Base-by-base conservation (phyloP, 1,284 basidiomycete species). In the Cryptococcus sp. region DNA sequence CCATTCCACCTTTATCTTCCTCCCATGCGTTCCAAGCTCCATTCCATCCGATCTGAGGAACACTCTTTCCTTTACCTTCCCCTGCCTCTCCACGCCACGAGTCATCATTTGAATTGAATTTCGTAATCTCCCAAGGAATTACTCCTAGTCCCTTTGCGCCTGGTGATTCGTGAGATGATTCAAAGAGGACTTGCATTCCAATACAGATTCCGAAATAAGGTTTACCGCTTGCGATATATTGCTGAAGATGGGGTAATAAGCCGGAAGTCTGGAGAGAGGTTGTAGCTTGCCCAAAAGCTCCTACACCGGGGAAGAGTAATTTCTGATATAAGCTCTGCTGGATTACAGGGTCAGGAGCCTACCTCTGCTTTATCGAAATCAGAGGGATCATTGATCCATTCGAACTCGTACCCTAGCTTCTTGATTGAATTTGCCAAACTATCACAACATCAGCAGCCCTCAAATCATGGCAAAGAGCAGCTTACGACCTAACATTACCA, bases 21-120 rank as follows among this genome's bases (percentile, higher is more conserved):
- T 28, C 52, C 61, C 66, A 66, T 14, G 66, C 64, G 42, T 48
- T 52, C 72, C 72, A 74, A 4, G 84, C 83, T 37, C 82, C 78
- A 73, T 93, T 96, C 96, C 96, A 99, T 48, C 96, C 96, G 79
- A 99, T 98, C 78, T 98, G 94, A 18, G 96, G 96, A 1, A 98
- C 94, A 1, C 87, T 80, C 77, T 98, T 98, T 19, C 59, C 60
- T n/a, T 53, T 48, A n/a, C 63, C 62, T 2, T 53, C 54, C 19
- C 41, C 40, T 40, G 49, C 23, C 28, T 56, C 58, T 4, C 4
- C 28, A 5, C 28, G 28, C 36, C 36, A 39, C 7, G 14, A n/a
- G 14, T 39, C 18, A 24, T 68, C 69, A 10, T 61, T 50, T 3
- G 61, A 48, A 21, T 57, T 56, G 61, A 79, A 79, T 51, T 71